These are phyloP conservation scores for Flaveria bidentis DNA, from an alignment of 129 eudicot species.

Conservation along the genomic window DNA sequence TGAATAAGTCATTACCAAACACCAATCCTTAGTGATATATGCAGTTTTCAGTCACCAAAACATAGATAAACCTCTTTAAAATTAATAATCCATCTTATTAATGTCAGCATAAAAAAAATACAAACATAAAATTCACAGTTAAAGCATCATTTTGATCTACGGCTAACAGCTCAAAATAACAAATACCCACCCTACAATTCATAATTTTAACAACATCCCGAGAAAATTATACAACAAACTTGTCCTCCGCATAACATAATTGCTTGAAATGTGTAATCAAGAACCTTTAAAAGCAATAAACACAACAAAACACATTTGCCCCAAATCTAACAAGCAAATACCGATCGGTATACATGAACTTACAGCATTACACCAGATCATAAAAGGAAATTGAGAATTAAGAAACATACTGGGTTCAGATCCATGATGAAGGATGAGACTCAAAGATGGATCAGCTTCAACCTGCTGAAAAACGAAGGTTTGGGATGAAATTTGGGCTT, in stretches of 20 bases:
- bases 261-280: slow-evolving; percentile 11
- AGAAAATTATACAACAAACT: neutral
- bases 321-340: slow-evolving; percentile 20
- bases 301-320: slow-evolving; percentile 5
- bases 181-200: neutral
- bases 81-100: neutral
- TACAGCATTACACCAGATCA: neutral
- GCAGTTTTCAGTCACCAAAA: too few relatives aligned
- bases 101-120: too few relatives aligned
- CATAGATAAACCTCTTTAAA: neutral
- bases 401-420: slow-evolving; percentile 48
- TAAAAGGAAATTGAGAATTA: neutral
- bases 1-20: too few relatives aligned
- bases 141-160: neutral
- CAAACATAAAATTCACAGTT: too few relatives aligned
- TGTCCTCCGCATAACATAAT: neutral
- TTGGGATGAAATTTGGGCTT: slow-evolving; percentile 30
- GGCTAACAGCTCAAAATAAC: neutral
- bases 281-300: neutral
- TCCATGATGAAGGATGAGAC: slow-evolving; percentile 43
- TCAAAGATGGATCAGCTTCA: slow-evolving; percentile 18
- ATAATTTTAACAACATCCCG: slow-evolving; percentile 17
- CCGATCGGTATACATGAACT: slow-evolving; percentile 1
- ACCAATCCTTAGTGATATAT: too few relatives aligned
- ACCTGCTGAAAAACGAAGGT: slow-evolving; percentile 15